Evolutionary conservation across 2,329 filamentous ascomycete species (phyloP), one percentile per base, ranked within the genome.

Genomic region (Colletotrichum karsti): DNA sequence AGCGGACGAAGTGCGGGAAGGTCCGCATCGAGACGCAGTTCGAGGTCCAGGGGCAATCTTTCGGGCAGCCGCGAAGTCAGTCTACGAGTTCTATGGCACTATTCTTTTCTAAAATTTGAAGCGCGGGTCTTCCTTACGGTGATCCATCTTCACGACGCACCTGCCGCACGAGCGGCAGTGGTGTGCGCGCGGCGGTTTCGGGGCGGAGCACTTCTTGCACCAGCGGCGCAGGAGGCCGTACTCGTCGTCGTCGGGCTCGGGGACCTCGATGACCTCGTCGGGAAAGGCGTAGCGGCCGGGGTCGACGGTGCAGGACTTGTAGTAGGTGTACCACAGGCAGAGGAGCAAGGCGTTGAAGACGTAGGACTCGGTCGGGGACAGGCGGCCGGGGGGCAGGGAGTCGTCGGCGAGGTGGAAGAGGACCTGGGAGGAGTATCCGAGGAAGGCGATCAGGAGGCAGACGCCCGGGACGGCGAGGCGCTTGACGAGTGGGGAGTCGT

Each of bases 1-100:
- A 95, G 73, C 93, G 92, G 51, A 94, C 71, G 79, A 96, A 96
- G 80, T 95, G 91, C 7, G 93, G 93, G 74, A 94, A 93, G 1
- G 92, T 95, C 68, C 90, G 91, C 78, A 94, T 88, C 12, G 92
- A 94, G 59, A 96, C 92, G 81, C 93, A 97, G 80, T 95, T 95
- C 69, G 81, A 83, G 4, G 92, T 95, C 93, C 93, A 96, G 3
- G 93, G 92, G 76, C 93, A 96, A 81, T 97, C 24, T 2, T n/a
- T n/a, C n/a, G n/a, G n/a, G 2, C 3, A 51, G n/a, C n/a, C n/a
- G 46, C n/a, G 93, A 80, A 92, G 35, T n/a, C 22, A 20, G 59
- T 58, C 26, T n/a, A n/a, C n/a, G n/a, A n/a, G n/a, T n/a, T n/a
- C n/a, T n/a, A n/a, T n/a, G n/a, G n/a, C n/a, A n/a, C n/a, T n/a